Conservation (phyloP, 306 rosid genomes). For the Pachyrhizus erosus region DNA sequence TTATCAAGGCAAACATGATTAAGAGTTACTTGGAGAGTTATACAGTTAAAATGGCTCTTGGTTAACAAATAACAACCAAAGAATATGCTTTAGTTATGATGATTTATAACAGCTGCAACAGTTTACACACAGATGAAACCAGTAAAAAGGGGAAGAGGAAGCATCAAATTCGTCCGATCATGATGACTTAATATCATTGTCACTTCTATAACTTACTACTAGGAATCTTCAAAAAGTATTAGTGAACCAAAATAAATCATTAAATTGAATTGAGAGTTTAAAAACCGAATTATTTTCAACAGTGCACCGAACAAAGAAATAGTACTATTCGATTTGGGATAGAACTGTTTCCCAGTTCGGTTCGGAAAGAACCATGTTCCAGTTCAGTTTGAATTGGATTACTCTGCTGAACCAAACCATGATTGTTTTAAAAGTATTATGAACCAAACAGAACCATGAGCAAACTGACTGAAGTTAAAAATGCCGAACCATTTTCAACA, state of each 20-base stretch:
- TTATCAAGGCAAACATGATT: not conserved
- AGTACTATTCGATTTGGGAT: too few relatives aligned
- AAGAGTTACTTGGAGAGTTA: not conserved
- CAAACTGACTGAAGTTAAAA: too few relatives aligned
- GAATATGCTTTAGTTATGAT: not conserved
- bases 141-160: not conserved
- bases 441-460: not conserved
- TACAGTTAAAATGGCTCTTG: not conserved
- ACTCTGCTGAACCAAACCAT: not conserved
- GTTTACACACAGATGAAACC: not conserved
- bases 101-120: not conserved
- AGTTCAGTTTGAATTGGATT: not conserved
- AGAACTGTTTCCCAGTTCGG: too few relatives aligned
- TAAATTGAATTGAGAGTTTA: not conserved
- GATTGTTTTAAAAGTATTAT: not conserved
- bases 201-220: not conserved
- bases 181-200: not conserved
- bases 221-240: not conserved
- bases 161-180: not conserved
- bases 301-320: not conserved
- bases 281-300: not conserved
- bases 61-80: not conserved
- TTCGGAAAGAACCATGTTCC: too few relatives aligned
- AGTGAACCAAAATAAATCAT: not conserved
- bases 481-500: too few relatives aligned